These are phyloP conservation scores for Rhazya stricta DNA, from an alignment of 257 asterid species.

Conservation along the genomic window DNA sequence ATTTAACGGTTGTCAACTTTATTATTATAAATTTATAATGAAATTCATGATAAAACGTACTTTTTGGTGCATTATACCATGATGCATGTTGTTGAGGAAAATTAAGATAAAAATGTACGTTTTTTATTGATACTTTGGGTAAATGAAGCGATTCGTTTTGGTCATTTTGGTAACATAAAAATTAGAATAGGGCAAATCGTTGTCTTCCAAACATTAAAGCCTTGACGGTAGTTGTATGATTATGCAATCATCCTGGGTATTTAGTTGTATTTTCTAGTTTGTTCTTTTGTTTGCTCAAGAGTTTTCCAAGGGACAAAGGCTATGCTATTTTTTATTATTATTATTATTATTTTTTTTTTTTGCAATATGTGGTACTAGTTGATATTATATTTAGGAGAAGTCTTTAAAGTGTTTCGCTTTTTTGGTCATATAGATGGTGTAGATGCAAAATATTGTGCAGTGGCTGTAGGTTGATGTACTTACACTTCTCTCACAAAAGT, in stretches of 20 bases:
- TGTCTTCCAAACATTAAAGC: neutral
- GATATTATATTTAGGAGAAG: neutral
- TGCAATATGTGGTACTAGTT: neutral
- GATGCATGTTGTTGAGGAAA: too few species aligned
- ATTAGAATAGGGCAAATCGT: neutral
- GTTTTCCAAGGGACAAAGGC: neutral
- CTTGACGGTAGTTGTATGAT: neutral
- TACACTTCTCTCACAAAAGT: neutral
- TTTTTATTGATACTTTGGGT: neutral
- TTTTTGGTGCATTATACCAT: neutral
- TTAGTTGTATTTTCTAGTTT: neutral
- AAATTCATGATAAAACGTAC: neutral
- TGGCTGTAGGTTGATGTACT: neutral
- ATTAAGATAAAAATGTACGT: neutral
- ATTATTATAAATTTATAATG: neutral
- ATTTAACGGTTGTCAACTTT: neutral
- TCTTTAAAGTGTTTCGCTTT: neutral
- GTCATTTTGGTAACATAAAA: neutral
- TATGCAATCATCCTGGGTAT: neutral
- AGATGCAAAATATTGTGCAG: neutral
- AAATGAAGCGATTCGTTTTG: neutral
- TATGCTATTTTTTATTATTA: too few species aligned
- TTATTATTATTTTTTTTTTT: too few species aligned
- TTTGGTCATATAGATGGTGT: neutral
- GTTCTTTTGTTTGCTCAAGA: neutral